Conservation (phyloP, 2,329 filamentous ascomycete species). For the Phyllosticta paracitricarpa region DNA sequence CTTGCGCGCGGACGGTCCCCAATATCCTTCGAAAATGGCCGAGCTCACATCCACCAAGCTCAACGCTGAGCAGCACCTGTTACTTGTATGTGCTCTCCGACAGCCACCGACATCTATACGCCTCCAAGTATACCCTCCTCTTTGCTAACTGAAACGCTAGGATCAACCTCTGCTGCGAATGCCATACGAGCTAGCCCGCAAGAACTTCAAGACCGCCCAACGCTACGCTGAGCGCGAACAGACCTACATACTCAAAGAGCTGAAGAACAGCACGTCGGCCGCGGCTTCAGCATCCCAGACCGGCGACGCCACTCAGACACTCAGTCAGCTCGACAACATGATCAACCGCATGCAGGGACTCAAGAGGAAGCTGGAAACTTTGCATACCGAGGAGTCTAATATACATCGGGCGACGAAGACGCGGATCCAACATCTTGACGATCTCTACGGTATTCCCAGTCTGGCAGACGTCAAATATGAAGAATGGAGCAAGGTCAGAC, state of each 20-base stretch:
- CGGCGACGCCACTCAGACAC: conserved; percentile 43
- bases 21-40: conserved; percentile 27
- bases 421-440: conserved; percentile 69
- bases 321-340: conserved; percentile 75
- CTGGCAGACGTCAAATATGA: conserved; percentile 92
- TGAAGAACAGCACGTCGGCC: conserved; percentile 48
- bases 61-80: conserved; percentile 64
- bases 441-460: conserved; percentile 68
- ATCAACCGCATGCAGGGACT: conserved; percentile 73
- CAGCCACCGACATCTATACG: conserved; percentile 1
- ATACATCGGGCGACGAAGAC: conserved; percentile 68
- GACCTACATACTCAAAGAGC: conserved; percentile 48
- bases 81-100: conserved; percentile 47
- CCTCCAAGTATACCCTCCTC: conserved; percentile 2
- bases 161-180: conserved; percentile 91
- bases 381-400: conserved; percentile 69
- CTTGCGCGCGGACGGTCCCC: background rate
- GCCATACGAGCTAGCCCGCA: conserved; percentile 82
- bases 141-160: conserved; percentile 35
- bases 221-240: conserved; percentile 65
- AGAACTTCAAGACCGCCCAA: conserved; percentile 85
- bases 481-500: conserved; percentile 68
- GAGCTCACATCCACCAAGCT: conserved; percentile 51
- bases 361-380: conserved; percentile 72
- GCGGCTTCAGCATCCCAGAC: conserved; percentile 43